These are phyloP conservation scores for Selaginella tamariscina DNA, from an alignment of 75 land plant species.

Conservation along the genomic window DNA sequence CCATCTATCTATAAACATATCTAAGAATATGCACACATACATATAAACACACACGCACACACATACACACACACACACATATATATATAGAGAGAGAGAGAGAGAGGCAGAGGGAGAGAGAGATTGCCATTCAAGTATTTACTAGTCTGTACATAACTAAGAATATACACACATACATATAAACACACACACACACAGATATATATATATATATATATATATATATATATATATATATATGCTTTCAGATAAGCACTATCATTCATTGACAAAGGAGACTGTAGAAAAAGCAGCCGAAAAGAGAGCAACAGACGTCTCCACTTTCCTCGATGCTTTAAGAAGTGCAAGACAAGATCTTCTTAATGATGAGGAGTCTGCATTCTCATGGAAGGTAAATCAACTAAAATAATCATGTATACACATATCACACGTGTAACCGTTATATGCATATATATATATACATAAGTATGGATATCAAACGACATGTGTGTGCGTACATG, in stretches of 20 bases:
- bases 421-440: neutral
- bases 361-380: slow-evolving; percentile 11
- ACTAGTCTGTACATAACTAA: too few relatives aligned
- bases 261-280: slow-evolving; percentile 4
- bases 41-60: too few relatives aligned
- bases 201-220: neutral
- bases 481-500: neutral
- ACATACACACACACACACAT: too few relatives aligned
- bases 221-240: neutral
- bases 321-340: slow-evolving; percentile 50
- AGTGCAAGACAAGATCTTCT: slow-evolving; percentile 27
- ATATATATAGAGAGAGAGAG: too few relatives aligned
- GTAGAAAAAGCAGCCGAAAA: slow-evolving; percentile 26
- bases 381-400: slow-evolving; percentile 39
- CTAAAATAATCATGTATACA: neutral
- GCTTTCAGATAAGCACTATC: slow-evolving; percentile 2
- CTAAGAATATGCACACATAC: too few relatives aligned
- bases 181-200: neutral
- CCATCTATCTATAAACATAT: too few relatives aligned
- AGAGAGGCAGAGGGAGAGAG: too few relatives aligned
- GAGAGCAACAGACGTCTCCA: slow-evolving; percentile 34
- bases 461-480: neutral
- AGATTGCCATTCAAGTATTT: too few relatives aligned
- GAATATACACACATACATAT: too few relatives aligned
- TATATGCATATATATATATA: neutral